Conservation (phyloP, 106 monocot species). For the Amphibolis antarctica region DNA sequence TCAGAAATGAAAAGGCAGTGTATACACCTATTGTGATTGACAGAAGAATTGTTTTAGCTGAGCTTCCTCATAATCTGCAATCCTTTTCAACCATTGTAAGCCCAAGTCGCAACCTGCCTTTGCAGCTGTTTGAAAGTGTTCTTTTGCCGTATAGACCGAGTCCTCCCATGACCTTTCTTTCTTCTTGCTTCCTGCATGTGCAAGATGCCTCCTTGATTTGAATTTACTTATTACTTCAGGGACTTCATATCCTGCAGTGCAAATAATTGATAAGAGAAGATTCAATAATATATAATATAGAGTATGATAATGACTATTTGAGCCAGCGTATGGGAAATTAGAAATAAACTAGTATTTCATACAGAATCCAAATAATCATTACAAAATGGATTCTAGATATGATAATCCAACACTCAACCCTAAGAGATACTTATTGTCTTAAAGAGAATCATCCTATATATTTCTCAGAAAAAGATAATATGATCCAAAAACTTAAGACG, state of each 20-base stretch:
- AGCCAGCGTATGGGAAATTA: too few species aligned
- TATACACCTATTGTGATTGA: neutral
- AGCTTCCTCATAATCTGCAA: slow-evolving; percentile 2
- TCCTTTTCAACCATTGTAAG: slow-evolving; percentile 19
- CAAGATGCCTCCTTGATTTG: neutral
- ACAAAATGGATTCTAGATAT: too few species aligned
- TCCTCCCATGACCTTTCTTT: neutral
- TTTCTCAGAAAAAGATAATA: too few species aligned
- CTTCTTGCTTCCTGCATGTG: neutral
- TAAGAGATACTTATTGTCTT: too few species aligned
- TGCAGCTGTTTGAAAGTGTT: slow-evolving; percentile 16
- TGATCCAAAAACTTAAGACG: too few species aligned
- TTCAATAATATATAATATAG: too few species aligned
- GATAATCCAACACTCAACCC: too few species aligned
- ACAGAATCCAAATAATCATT: too few species aligned
- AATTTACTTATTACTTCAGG: slow-evolving; percentile 15
- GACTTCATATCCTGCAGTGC: slow-evolving; percentile 12
- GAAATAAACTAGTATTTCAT: too few species aligned
- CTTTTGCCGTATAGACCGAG: slow-evolving; percentile 10
- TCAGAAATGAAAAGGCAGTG: neutral
- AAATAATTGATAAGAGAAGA: neutral
- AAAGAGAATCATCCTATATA: too few species aligned
- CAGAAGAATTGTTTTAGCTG: neutral
- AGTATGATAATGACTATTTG: too few species aligned
- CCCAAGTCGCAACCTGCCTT: slow-evolving; percentile 18